These are phyloP conservation scores for Xylaria sp. DNA, from an alignment of 2,329 filamentous ascomycete species.

Conservation along the genomic window DNA sequence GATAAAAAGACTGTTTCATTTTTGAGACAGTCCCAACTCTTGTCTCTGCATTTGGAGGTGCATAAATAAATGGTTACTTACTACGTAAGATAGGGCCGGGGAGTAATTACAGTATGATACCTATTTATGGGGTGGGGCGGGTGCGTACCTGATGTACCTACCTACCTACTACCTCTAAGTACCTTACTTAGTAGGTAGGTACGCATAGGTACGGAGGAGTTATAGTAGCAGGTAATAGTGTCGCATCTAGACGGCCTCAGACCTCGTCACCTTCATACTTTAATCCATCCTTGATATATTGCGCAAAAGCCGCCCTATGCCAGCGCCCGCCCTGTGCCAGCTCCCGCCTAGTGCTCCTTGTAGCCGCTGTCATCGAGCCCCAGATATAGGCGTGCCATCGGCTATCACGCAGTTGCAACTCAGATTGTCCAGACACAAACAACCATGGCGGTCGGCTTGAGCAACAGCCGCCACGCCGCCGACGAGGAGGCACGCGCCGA, in stretches of 20 bases:
- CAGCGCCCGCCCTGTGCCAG: background rate
- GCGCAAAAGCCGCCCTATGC: background rate
- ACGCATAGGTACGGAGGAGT: too few species aligned
- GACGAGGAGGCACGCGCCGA: conserved; percentile 77
- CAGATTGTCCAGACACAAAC: conserved; percentile 11
- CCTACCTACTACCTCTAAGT: too few species aligned
- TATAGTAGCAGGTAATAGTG: too few species aligned
- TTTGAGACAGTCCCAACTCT: too few species aligned
- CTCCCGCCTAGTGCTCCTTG: background rate
- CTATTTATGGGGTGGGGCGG: background rate
- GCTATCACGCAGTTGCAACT: background rate
- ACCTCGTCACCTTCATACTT: background rate
- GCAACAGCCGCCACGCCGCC: conserved; percentile 60
- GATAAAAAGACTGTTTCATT: too few species aligned
- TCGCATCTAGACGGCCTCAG: background rate
- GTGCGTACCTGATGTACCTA: too few species aligned
- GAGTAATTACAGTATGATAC: background rate
- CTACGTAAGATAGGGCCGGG: too few species aligned
- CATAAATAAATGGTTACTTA: too few species aligned
- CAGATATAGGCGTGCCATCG: background rate
- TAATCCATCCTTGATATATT: background rate
- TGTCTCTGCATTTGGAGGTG: too few species aligned
- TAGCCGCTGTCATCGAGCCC: background rate
- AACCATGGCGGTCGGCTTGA: conserved; percentile 64
- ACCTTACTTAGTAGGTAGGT: too few species aligned